Conservation (phyloP, 2,329 filamentous ascomycete genomes). For the Epichloe coenophiala region DNA sequence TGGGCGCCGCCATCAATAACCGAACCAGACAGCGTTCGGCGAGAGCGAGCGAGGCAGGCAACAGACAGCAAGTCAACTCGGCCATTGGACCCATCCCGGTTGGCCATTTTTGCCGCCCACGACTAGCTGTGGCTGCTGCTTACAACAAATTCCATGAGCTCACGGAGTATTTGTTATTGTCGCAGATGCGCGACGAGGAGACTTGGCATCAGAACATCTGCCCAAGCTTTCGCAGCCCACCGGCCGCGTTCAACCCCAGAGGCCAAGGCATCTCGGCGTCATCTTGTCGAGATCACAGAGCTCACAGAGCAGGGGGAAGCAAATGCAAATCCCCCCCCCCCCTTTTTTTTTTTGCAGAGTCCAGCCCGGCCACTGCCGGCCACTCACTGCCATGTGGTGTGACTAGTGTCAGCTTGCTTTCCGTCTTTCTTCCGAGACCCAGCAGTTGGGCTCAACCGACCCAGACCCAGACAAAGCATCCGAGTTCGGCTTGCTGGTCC, state of each 20-base stretch:
- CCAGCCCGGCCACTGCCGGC: too few relatives aligned
- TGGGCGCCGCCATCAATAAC: background rate
- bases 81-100: background rate
- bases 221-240: background rate
- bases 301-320: background rate
- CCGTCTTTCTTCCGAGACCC: background rate
- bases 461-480: conserved; percentile 3
- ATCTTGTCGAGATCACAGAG: background rate
- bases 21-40: background rate
- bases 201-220: background rate
- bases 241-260: conserved; percentile 2
- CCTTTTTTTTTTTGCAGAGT: too few relatives aligned
- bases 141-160: background rate
- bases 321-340: background rate
- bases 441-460: background rate
- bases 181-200: too few relatives aligned
- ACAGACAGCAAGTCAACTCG: too few relatives aligned
- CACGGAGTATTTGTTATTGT: background rate
- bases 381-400: background rate
- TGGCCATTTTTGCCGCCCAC: background rate
- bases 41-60: too few relatives aligned
- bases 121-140: background rate
- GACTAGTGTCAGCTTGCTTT: background rate
- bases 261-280: conserved; percentile 1
- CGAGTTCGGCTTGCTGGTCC: background rate